phyloP scores from a whole-genome alignment of 805 yeast species.

The Candida alai region DNA sequence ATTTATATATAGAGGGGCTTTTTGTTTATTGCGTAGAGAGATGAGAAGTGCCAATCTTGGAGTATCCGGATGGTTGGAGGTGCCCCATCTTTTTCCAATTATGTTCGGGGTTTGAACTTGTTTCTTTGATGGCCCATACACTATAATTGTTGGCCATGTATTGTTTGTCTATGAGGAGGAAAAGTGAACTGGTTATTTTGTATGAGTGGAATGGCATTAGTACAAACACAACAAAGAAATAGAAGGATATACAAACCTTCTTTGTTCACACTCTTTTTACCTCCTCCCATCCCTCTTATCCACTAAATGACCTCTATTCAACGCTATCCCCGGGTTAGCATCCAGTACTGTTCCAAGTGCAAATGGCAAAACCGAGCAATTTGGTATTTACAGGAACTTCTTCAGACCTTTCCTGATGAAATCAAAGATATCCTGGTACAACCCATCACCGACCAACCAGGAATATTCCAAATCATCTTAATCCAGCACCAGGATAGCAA shows the following conservation, averaged over 20 bases:
- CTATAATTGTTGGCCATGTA: too few species aligned
- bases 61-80: too few species aligned
- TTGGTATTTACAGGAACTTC: conserved; percentile 81
- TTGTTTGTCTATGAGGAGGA: too few species aligned
- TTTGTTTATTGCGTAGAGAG: too few species aligned
- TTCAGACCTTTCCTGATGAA: conserved; percentile 70
- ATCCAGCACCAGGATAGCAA: conserved; percentile 2
- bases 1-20: too few species aligned
- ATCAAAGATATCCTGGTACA: conserved; percentile 43
- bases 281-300: neutral
- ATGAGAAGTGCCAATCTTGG: too few species aligned
- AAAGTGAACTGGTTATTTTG: too few species aligned
- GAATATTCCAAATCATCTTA: conserved; percentile 20
- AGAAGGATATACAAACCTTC: neutral
- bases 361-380: conserved; percentile 86
- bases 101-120: too few species aligned
- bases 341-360: conserved; percentile 77
- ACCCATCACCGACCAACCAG: conserved; percentile 22
- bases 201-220: too few species aligned
- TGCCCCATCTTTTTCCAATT: too few species aligned
- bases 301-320: conserved; percentile 3
- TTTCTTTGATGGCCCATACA: too few species aligned
- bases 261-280: neutral
- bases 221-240: neutral
- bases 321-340: conserved; percentile 59